Base-by-base conservation (phyloP, 2,329 filamentous ascomycete genomes). In the Mycogone perniciosa region DNA sequence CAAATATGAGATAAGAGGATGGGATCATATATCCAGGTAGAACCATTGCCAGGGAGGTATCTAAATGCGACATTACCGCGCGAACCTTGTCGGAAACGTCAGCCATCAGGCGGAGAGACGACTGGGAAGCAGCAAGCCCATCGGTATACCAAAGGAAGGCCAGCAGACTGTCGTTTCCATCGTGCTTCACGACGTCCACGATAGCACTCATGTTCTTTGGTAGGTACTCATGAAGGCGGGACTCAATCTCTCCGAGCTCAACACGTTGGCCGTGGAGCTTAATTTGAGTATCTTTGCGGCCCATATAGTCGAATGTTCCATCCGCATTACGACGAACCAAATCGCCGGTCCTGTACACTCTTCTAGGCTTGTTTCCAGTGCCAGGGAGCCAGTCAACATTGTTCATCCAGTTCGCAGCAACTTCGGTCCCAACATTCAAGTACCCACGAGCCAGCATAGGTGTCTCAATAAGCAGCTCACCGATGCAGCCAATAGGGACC, bases 241-340 rank as follows among this genome's bases (percentile, higher is more conserved):
- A 47, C 13, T 61, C 58, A 26, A 60, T 44, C 43, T 59, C 58
- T 2, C 46, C 50, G 7, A 76, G 65, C 63, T 76, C 81, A 46
- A 79, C 67, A 48, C 77, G 62, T 51, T 73, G 79, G 13, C 81
- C 82, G 13, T 72, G 69, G 9, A 82, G 61, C 60, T 82, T 82
- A 41, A 81, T 70, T 58, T 81, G 78, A 0, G 71, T 71, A 54
- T 82, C 78, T 56, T 77, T 78, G n/a, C 79, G 68, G 34, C 76
- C 76, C 40, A 75, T 59, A 47, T 71, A 75, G 0, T 68, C 55
- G 5, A 76, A 57, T 13, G 59, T 58, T 1, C 70, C 68, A 44
- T 73, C 66, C 0, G 60, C 57, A 33, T 68, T 60, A 26, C 72
- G 73, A 40, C 60, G 60, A 5, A 62, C 72, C 4, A 76, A 63